A percentile compares a stretch with the other conserved stretches of the same genome.
Evolutionary conservation across 305 asterid genomes (phyloP).

Genomic region (Rubia tinctorum): DNA sequence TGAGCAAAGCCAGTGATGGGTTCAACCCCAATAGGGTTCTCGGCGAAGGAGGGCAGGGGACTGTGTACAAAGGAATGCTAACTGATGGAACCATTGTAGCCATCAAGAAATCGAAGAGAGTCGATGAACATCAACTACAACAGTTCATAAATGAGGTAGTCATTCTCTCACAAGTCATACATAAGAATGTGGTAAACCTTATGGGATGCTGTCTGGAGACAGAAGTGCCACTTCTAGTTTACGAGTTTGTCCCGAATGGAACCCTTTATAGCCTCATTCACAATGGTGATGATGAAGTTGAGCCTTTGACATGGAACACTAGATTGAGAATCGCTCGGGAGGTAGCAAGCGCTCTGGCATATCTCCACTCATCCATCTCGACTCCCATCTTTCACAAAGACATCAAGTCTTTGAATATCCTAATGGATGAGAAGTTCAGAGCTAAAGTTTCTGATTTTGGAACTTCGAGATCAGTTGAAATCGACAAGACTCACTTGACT

Average conservation of each 20-base stretch:
- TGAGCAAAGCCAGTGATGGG: neutral
- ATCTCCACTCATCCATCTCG: neutral
- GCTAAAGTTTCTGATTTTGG: neutral
- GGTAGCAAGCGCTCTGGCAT: neutral
- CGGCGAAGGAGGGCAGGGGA: neutral
- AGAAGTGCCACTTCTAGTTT: neutral
- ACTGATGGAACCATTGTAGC: neutral
- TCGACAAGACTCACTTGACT: neutral
- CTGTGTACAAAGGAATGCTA: neutral
- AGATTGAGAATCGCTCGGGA: neutral
- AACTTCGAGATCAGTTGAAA: neutral
- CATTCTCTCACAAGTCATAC: constrained; percentile 2
- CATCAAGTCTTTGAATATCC: neutral
- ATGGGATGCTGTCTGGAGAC: neutral
- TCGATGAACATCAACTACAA: neutral
- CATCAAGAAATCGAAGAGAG: neutral
- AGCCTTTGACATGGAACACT: neutral
- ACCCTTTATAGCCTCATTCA: neutral
- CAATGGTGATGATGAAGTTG: neutral
- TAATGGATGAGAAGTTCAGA: neutral
- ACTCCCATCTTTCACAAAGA: constrained; percentile 4
- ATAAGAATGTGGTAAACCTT: neutral
- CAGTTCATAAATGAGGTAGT: neutral
- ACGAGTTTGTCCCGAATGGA: neutral
- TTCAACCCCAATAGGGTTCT: neutral